Evolutionary conservation across 345 rosid species (phyloP), one percentile per base, ranked within the genome.

Genomic region (Linum trigynum): DNA sequence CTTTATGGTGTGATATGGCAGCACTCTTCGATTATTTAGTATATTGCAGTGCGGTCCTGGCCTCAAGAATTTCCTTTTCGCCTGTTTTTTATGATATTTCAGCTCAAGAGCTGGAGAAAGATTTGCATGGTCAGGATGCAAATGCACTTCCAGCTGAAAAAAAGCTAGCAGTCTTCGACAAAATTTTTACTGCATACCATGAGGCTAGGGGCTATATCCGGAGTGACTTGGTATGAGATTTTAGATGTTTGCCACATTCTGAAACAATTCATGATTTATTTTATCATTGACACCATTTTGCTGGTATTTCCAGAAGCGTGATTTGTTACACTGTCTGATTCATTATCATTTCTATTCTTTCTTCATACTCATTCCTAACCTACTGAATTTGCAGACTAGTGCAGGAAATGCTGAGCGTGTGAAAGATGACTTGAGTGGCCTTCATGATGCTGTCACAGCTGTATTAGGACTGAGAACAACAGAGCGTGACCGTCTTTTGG

Each of bases 71-170:
- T 9, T 48, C 3, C 32, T 23, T 48, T 48, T 48, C 14, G 14
- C 53, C 53, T 9, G 11, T 48, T 6, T 8, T 48, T 48, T 12
- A 48, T 48, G 53, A 10, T 76, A 23, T 53, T 81, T 71, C 90
- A 95, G 99, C 99, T 39, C 97, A 95, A 77, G 99, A 95, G 64
- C 79, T 89, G 81, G 99, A 89, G 87, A 91, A 91, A 86, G 97
- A 88, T 85, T 76, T 95, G 79, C 78, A 82, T 63, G 95, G 95
- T 66, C 83, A 85, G 64, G 70, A 76, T 65, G 85, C 84, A 35
- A 92, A 85, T 74, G 84, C 87, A 43, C 78, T 84, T 57, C 71
- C 96, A 70, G 75, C 90, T 37, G 99, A 90, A 80, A 95, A 95
- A 78, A 89, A 73, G 79, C 80, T 95, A 55, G 69, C 66, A 55